Base-by-base conservation (phyloP, 495 filamentous ascomycete species). In the Aspergillus panamensis region DNA sequence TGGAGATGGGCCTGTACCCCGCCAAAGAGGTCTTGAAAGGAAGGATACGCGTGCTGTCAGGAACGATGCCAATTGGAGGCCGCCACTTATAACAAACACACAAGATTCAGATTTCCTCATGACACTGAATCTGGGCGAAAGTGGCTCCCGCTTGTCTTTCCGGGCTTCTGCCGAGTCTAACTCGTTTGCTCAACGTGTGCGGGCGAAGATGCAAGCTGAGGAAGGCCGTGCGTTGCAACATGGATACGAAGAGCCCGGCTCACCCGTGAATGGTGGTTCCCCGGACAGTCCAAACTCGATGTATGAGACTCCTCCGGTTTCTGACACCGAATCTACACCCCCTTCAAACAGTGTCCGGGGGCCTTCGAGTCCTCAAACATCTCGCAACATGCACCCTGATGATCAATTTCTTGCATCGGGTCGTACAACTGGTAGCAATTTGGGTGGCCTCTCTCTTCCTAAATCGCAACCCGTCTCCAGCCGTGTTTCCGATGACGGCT, bases 201-300 rank as follows among this genome's bases (percentile, higher is more conserved):
- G 86, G 48, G 84, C 84, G n/a, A 79, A 86, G 69, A 90, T 91
- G 83, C 78, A 86, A 48, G 77, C 80, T 25, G 88, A 88, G 17
- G 89, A 92, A 72, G 89, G 85, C 6, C 77, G 78, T 59, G 87
- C 86, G 13, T 77, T 92, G 59, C 81, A 86, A 13, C 72, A 82
- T 25, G 68, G 61, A 21, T 67, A 70, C 20, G 60, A 70, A 8
- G 71, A 75, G 8, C 59, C 64, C 14, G 21, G 61, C 8, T 72
- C 73, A 25, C 66, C 67, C 21, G 60, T 55, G 10, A 66, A 69
- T 10, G 65, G 75, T 2, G 45, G 40, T 20, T 48, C 55, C 7
- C 62, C 67, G 7, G 64, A 69, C n/a, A 71, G 66, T 32, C 59
- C 62, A 10, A 53, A 55, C 43, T 69, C 65, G 17, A 61, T 58